Conservation (phyloP, 164 flowering plant genomes). For the Tinospora cordifolia region DNA sequence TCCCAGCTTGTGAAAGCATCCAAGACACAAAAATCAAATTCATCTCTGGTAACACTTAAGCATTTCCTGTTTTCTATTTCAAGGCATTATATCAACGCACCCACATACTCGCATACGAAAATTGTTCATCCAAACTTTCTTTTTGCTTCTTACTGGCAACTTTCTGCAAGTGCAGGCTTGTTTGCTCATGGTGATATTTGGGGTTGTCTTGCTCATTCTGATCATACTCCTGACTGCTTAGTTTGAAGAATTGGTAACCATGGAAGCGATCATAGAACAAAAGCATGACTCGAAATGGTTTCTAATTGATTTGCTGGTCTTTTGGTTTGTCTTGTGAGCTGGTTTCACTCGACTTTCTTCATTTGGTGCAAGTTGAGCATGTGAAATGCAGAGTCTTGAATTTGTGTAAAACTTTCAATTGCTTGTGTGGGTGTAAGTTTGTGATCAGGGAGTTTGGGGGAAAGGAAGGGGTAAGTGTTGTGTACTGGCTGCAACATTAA, state of each 20-base stretch:
- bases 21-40: constrained; percentile 80
- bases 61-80: not conserved
- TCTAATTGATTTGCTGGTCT: constrained; percentile 5
- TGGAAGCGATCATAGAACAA: not conserved
- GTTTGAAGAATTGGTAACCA: constrained; percentile 5
- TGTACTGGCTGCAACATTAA: not conserved
- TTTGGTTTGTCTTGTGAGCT: not conserved
- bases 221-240: constrained; percentile 62
- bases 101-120: not conserved
- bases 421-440: constrained; percentile 9
- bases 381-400: not conserved
- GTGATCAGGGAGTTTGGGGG: constrained; percentile 8
- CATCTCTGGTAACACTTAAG: too few species aligned
- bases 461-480: not conserved
- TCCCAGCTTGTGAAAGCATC: constrained; percentile 77
- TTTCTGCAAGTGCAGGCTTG: constrained; percentile 49
- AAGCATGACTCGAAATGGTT: not conserved
- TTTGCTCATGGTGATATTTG: constrained; percentile 81
- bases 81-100: not conserved
- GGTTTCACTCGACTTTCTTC: not conserved
- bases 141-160: not conserved
- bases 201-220: constrained; percentile 73
- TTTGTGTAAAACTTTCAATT: constrained; percentile 3
- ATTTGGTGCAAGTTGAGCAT: constrained; percentile 1
- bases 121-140: not conserved